Conservation (phyloP, 2,329 filamentous ascomycete species). For the Pseudopyricularia javanii region DNA sequence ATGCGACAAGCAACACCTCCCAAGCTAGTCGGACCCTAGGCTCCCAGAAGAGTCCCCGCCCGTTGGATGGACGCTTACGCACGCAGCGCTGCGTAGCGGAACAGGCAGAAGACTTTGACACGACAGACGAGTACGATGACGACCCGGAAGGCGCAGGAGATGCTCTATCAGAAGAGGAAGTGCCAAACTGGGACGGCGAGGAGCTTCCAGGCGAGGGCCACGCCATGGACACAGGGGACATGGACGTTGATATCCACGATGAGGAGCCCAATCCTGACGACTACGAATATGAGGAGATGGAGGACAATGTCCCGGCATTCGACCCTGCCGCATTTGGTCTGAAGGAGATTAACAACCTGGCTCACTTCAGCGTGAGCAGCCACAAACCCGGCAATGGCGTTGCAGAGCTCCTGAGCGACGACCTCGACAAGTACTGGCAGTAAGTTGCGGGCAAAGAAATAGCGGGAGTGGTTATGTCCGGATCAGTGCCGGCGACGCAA, state of each 20-base stretch:
- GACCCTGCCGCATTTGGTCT: conserved; percentile 45
- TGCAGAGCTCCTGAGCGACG: conserved; percentile 61
- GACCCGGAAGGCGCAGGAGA: background rate
- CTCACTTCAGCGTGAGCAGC: conserved; percentile 71
- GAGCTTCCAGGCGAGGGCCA: conserved; percentile 7
- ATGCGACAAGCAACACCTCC: background rate
- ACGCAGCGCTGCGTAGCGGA: background rate
- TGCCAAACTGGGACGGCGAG: conserved; percentile 6
- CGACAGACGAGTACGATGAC: conserved; percentile 1
- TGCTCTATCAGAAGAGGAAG: conserved; percentile 3
- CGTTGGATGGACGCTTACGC: background rate
- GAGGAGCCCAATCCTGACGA: conserved; percentile 8
- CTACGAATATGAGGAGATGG: conserved; percentile 6
- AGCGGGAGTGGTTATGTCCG: background rate
- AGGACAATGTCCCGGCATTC: conserved; percentile 17
- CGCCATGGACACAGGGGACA: conserved; percentile 9
- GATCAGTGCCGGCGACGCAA: background rate
- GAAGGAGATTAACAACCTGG: conserved; percentile 76
- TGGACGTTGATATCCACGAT: conserved; percentile 10
- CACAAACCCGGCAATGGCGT: conserved; percentile 73
- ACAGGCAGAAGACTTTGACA: conserved; percentile 1
- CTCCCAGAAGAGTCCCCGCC: background rate
- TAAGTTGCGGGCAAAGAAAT: conserved; percentile 22
- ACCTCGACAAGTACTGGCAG: conserved; percentile 70
- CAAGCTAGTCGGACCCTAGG: background rate